Percentiles rank a stretch among this genome's conserved stretches.
These are phyloP conservation scores for Rasamsonia emersonii DNA, from an alignment of 2,329 filamentous ascomycete species.

Conservation along the genomic window DNA sequence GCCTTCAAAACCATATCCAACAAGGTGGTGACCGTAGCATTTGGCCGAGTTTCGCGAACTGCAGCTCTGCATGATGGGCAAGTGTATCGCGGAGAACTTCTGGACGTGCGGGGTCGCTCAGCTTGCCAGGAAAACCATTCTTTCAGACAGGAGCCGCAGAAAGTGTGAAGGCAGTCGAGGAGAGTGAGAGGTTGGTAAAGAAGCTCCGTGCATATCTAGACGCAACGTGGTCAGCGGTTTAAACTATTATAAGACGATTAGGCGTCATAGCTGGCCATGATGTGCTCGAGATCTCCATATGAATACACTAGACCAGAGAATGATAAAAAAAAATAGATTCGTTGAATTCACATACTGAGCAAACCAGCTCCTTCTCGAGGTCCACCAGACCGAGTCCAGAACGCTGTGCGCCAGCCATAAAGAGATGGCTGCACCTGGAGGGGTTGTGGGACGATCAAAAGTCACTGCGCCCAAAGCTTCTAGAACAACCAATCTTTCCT, in stretches of 20 bases:
- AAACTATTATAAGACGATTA: slow-evolving; percentile 2
- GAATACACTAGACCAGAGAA: slow-evolving; percentile 3
- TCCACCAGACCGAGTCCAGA: slow-evolving; percentile 45
- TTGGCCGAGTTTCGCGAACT: slow-evolving; percentile 79
- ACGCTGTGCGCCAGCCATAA: no score
- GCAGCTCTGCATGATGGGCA: slow-evolving; percentile 86
- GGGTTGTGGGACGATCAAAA: no score
- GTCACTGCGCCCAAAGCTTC: no score
- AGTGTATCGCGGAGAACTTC: slow-evolving; percentile 56
- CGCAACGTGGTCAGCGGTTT: slow-evolving; percentile 5
- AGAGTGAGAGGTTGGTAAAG: slow-evolving; percentile 85
- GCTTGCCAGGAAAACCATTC: slow-evolving; percentile 90
- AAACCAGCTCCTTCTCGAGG: slow-evolving; percentile 88
- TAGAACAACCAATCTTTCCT: no score
- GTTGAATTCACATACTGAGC: slow-evolving; percentile 61
- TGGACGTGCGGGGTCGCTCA: slow-evolving; percentile 40
- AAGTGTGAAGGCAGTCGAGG: slow-evolving; percentile 90
- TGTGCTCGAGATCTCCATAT: slow-evolving; percentile 6
- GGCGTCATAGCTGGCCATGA: background rate
- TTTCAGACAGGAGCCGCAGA: slow-evolving; percentile 89
- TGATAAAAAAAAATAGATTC: slow-evolving; percentile 11
- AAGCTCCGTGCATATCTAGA: slow-evolving; percentile 90
- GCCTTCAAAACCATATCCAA: slow-evolving; percentile 79
- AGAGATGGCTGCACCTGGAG: no score
- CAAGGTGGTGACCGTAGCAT: slow-evolving; percentile 82